Base-by-base conservation (phyloP, 305 asterid genomes). In the Galium porrigens region DNA sequence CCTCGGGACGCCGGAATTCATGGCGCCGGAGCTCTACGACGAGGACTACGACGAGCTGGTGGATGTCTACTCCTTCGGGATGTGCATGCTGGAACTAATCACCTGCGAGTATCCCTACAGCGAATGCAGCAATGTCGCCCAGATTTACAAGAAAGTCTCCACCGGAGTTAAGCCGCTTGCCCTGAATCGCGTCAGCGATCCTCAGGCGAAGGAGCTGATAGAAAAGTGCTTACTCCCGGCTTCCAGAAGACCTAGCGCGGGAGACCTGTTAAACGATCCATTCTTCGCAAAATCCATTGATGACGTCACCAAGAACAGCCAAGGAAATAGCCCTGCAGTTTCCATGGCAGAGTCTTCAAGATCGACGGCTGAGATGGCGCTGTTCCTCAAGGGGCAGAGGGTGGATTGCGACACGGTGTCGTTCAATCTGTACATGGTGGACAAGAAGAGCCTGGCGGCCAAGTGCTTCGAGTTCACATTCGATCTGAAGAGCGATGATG, bases 1-100 rank as follows among this genome's bases (percentile, higher is more conserved):
- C 48, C 30, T 64, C 52, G 68, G 68, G 18, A 64, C 68, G 25
- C 68, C 68, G 51, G 71, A 67, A 6, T 67, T 67, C 34, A 67
- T 67, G 71, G 71, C 71, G 5, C 65, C 71, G 4, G 71, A 67
- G 58, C 20, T 56, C 11, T 67, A 67, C 25, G 65, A 41, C 5
- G 71, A 57, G 25, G 58, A 67, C 5, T 67, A 67, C 51, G 25
- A 57, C 25, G 65, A 67, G 29, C 64, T 58, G 3, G 65, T 67
- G 22, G 71, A 67, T 6, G 34, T 67, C 20, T 67, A 58, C 18
- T 63, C 71, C 2, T 67, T 67, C 8, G 59, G 71, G 51, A 67
- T 67, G 71, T 67, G 71, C 39, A 33, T 67, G 52, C 71, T 67
- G 29, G 71, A 67, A 6, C 11, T 67, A 34, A 44, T 58, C 18